phyloP scores from a whole-genome alignment of 345 rosid species.

The Aquilaria malaccensis region DNA sequence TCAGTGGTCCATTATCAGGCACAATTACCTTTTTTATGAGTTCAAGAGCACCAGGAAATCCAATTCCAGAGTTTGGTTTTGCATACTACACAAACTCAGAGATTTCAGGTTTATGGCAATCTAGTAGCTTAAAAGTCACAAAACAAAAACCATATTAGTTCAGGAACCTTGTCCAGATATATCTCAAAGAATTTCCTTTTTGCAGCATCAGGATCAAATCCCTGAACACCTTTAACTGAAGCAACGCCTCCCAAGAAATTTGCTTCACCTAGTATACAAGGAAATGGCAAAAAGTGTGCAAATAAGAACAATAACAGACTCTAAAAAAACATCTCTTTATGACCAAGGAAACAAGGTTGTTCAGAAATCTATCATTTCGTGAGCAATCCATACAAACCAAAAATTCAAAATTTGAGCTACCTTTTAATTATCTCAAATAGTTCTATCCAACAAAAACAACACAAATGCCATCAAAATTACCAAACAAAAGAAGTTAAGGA shows the following conservation, averaged over 20 bases:
- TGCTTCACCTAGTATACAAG: slow-evolving; percentile 62
- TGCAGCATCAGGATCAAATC: slow-evolving; percentile 54
- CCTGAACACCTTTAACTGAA: slow-evolving; percentile 67
- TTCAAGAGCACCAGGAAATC: slow-evolving; percentile 92
- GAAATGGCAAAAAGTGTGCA: neutral
- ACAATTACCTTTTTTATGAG: slow-evolving; percentile 71
- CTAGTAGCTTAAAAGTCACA: neutral
- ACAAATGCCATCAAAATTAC: too few relatives aligned
- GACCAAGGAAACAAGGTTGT: neutral
- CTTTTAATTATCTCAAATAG: too few relatives aligned
- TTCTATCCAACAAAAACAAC: too few relatives aligned
- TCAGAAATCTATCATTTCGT: neutral
- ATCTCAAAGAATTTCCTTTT: slow-evolving; percentile 89
- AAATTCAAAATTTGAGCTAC: too few relatives aligned
- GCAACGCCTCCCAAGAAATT: slow-evolving; percentile 92
- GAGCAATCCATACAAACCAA: neutral
- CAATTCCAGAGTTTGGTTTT: slow-evolving; percentile 91
- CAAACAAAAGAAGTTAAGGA: too few relatives aligned
- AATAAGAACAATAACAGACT: neutral
- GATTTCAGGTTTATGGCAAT: slow-evolving; percentile 1
- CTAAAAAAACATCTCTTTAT: too few relatives aligned
- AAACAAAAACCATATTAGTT: neutral
- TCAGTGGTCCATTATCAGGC: neutral
- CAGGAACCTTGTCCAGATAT: slow-evolving; percentile 72
- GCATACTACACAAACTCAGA: slow-evolving; percentile 48